Base-by-base conservation (phyloP, 257 asterid genomes). In the Solanum virginianum region DNA sequence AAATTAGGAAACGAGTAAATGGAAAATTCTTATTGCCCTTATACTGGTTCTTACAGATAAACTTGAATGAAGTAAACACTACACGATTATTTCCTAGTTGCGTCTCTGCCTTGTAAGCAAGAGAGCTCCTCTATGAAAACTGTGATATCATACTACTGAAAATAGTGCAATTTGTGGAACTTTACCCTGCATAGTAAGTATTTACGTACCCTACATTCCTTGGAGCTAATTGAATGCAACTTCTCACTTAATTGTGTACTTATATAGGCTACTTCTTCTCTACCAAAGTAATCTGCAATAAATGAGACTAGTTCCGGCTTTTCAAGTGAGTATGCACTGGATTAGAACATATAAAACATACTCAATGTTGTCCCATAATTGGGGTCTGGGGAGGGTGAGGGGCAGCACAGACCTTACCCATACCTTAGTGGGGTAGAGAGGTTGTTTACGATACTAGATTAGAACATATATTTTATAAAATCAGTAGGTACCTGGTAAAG, bases 401-500 rank as follows among this genome's bases (percentile, higher is more conserved):
- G 9, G 39, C 39, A 63, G 18, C 41, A 2, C 71, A 63, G 41
- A 63, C 20, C 71, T 62, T 29, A 62, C 39, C 39, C 39, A 16
- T 22, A 62, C 69, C 39, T 63, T 26, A 12, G 71, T 63, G 41
- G 41, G 39, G 11, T 63, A 63, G 70, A 63, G 71, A 63, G 71
- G 20, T 14, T 26, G 41, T 63, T 24, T 12, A 2, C 17, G 13
- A 62, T 14, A 26, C 81, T 20, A 18, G 86, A 60, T 55, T 6
- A 39, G 54, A 54, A 16, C 47, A 79, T 79, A 26, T 16, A 26
- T 4, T 26, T 10, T 1, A 26, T 1, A 24, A 75, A 53, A 79
- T 53, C 65, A 53, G 29, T 0, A 43, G n/a, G 66, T 71, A 96
- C 98, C 97, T 94, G 94, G 87, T 96, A 95, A 68, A 96, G 98